A percentile compares a stretch with the other conserved stretches of the same genome.
Evolutionary conservation across 2,329 filamentous ascomycete genomes (phyloP).

Genomic region (Xylaria sp.): DNA sequence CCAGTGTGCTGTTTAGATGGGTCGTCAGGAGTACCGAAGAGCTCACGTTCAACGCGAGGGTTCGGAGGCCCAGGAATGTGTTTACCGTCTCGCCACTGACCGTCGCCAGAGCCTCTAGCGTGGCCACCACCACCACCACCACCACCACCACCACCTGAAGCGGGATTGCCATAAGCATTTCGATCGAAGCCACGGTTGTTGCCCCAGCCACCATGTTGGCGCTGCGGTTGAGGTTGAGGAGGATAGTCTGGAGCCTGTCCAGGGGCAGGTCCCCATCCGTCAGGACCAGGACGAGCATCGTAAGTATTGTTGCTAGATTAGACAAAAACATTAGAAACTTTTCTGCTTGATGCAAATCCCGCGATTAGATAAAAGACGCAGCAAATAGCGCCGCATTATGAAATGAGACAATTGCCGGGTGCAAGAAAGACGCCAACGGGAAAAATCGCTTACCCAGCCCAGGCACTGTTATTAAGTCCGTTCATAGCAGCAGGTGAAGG

Average conservation of each 20-base stretch:
- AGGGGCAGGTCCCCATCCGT: slow-evolving; percentile 47
- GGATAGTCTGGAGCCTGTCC: slow-evolving; percentile 46
- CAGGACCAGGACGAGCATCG: slow-evolving; percentile 52
- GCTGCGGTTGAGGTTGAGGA: slow-evolving; percentile 37
- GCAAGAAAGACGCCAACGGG: background rate
- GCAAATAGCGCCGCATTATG: background rate
- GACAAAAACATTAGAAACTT: slow-evolving; percentile 17
- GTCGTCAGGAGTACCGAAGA: slow-evolving; percentile 91
- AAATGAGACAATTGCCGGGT: background rate
- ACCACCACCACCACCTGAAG: slow-evolving; percentile 53
- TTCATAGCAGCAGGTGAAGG: slow-evolving; percentile 53
- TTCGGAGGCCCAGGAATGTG: slow-evolving; percentile 91
- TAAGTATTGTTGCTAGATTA: slow-evolving; percentile 59
- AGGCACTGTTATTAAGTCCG: slow-evolving; percentile 70
- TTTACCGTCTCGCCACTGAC: slow-evolving; percentile 96
- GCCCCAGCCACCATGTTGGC: slow-evolving; percentile 45
- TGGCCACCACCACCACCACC: slow-evolving; percentile 54
- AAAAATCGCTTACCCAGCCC: slow-evolving; percentile 65
- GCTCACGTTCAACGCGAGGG: slow-evolving; percentile 89
- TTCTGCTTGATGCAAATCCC: background rate
- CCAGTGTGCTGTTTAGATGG: slow-evolving; percentile 95
- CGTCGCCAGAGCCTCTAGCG: slow-evolving; percentile 88
- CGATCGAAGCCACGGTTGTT: slow-evolving; percentile 64
- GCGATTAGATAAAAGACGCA: slow-evolving; percentile 10
- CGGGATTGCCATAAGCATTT: slow-evolving; percentile 68